Conservation (phyloP, 306 rosid species). For the Clitoria ternatea region DNA sequence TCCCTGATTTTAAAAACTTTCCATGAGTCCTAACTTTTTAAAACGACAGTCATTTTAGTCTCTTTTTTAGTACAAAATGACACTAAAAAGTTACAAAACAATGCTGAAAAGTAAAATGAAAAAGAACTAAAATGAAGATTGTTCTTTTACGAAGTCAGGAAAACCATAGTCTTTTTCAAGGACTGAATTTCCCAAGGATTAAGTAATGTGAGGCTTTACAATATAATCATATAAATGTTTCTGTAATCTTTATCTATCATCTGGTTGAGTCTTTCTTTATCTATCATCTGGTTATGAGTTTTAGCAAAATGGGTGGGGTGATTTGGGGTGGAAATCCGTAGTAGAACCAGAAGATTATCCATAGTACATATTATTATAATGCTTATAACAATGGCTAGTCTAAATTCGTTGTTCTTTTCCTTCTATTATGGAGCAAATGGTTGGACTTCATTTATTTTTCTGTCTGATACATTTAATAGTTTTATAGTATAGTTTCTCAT, state of each 20-base stretch:
- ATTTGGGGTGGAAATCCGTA: not conserved
- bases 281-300: not conserved
- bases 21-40: too few relatives aligned
- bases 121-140: too few relatives aligned
- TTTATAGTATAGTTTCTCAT: not conserved
- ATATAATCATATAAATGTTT: too few relatives aligned
- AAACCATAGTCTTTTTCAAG: too few relatives aligned
- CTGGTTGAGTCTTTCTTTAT: not conserved
- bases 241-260: not conserved
- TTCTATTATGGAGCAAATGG: not conserved
- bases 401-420: not conserved
- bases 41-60: too few relatives aligned
- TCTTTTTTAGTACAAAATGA: too few relatives aligned
- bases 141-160: too few relatives aligned
- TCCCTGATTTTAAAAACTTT: too few relatives aligned
- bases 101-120: too few relatives aligned
- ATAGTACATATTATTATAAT: not conserved
- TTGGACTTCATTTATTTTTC: not conserved
- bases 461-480: not conserved
- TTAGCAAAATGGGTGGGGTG: not conserved
- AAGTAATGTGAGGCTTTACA: too few relatives aligned
- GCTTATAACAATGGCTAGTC: not conserved
- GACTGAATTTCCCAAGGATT: too few relatives aligned
- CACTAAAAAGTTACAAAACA: too few relatives aligned
- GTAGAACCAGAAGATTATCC: not conserved